Evolutionary conservation across 352 stramenopile species (phyloP), one percentile per base, ranked within the genome.

Genomic region (Phytophthora capsici): DNA sequence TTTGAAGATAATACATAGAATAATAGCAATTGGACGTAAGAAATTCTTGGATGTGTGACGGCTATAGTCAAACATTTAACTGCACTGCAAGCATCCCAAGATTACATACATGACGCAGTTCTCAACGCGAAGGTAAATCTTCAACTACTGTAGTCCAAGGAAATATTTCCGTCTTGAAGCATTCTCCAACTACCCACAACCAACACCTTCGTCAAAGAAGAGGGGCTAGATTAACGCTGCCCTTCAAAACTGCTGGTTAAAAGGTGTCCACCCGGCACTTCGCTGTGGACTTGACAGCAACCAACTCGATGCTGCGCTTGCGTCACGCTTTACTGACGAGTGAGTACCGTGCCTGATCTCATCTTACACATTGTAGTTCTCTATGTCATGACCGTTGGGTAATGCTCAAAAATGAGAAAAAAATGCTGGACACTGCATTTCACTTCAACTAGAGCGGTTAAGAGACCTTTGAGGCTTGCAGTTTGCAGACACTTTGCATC

Each of bases 321-420:
- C 90, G 88, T 13, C 90, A 66, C 32, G 90, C 91, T 73, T 97
- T 97, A 84, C 90, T 59, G 96, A 93, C 47, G 89, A 97, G 76
- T 95, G 80, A 51, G 85, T 84, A n/a, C 93, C 93, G 49, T 84
- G 85, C 8, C 92, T 92, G 65, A 98, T 94, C 74, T 98, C 91
- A 68, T 98, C 88, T 66, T 97, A 97, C 55, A 98, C 97, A 73
- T 94, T 96, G 82, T 98, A 98, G 71, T 97, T 96, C 66, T 98
- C 91, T 92, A 98, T 98, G 25, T 26, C 45, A 8, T 26, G 16
- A 54, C 28, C 28, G 28, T 34, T 34, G 28, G 28, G 28, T 34
- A 34, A 34, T 30, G 6, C 26, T 30, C 6, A 30, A 7, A 30
- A 30, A 30, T 30, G 26, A n/a, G 6, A 30, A 30, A 30, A 30